These are phyloP conservation scores for Kodamaea suecica DNA, from an alignment of 1,139 yeast genomes.

Conservation along the genomic window DNA sequence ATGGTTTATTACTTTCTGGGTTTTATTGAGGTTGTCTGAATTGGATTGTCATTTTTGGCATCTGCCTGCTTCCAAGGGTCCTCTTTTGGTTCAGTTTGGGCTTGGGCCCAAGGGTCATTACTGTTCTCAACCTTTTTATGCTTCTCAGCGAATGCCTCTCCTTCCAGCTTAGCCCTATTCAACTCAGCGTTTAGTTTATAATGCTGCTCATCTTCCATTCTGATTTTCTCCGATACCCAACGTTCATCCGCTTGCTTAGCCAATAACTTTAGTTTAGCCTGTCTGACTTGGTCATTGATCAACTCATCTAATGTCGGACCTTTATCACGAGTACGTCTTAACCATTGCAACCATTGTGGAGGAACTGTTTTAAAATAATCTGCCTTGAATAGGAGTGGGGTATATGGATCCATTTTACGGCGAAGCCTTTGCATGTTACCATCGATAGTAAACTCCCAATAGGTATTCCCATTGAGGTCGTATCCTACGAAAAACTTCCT, in stretches of 20 bases:
- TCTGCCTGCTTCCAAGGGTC: conserved; percentile 37
- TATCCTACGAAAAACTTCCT: conserved; percentile 60
- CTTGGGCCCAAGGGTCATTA: conserved; percentile 31
- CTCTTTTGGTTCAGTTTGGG: conserved; percentile 14
- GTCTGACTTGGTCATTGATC: conserved; percentile 54
- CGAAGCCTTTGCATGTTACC: conserved; percentile 46
- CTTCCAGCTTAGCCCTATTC: conserved; percentile 25
- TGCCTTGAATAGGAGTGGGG: conserved; percentile 39
- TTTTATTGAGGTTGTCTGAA: conserved; percentile 32
- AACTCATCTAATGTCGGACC: conserved; percentile 67
- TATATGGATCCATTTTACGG: conserved; percentile 48
- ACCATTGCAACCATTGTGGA: conserved; percentile 84
- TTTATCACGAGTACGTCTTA: conserved; percentile 56
- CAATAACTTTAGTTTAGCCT: conserved; percentile 50
- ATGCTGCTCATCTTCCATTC: conserved; percentile 34
- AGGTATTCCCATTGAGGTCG: conserved; percentile 77
- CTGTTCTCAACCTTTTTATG: conserved; percentile 4
- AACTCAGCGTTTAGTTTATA: conserved; percentile 34
- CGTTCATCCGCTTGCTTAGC: conserved; percentile 60
- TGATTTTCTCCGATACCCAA: conserved; percentile 46
- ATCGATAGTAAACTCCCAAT: conserved; percentile 71
- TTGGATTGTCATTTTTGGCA: conserved; percentile 31
- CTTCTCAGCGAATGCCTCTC: conserved; percentile 13
- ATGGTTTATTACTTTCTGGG: conserved; percentile 26
- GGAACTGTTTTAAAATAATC: conserved; percentile 53